Evolutionary conservation across 2,329 filamentous ascomycete species (phyloP).

Genomic region (Sordariomycetes sp.): DNA sequence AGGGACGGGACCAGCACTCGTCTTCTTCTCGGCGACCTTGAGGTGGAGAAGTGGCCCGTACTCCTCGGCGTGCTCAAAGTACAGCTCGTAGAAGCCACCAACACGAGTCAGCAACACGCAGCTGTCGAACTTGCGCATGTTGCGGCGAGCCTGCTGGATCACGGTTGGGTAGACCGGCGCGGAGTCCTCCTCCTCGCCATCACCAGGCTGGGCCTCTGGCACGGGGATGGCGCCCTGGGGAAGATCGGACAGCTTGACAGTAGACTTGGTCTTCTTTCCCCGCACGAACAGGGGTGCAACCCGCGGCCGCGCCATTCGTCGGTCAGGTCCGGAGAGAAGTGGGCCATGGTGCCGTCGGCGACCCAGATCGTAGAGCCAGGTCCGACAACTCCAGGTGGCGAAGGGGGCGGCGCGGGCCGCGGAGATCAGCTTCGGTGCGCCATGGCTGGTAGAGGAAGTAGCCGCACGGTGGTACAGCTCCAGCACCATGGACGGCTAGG

Average conservation of each 20-base stretch:
- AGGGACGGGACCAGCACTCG: conserved; percentile 65
- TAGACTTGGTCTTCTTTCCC: conserved; percentile 44
- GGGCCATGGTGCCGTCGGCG: not conserved
- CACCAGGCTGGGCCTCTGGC: conserved; percentile 14
- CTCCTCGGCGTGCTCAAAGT: conserved; percentile 91
- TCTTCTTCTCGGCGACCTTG: conserved; percentile 74
- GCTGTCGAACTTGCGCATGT: conserved; percentile 84
- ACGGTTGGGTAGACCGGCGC: conserved; percentile 69
- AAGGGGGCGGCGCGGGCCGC: not conserved
- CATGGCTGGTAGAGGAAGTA: not conserved
- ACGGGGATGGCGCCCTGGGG: conserved; percentile 39
- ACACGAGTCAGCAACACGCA: conserved; percentile 88
- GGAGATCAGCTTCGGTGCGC: not conserved
- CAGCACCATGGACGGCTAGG: conserved; percentile 1
- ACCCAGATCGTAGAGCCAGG: conserved; percentile 1
- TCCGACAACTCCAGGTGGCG: not conserved
- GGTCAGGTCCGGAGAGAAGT: not conserved
- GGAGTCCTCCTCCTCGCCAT: conserved; percentile 24
- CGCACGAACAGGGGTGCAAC: conserved; percentile 15
- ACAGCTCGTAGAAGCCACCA: conserved; percentile 94
- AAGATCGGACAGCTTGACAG: conserved; percentile 43
- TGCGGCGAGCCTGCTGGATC: conserved; percentile 72
- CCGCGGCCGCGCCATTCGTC: not conserved
- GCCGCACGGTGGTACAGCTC: not conserved
- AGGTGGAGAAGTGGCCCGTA: conserved; percentile 77